A percentile compares a stretch with the other conserved stretches of the same genome.
Conservation (phyloP, 2,329 filamentous ascomycete genomes). For the Calonectria pseudoturangicola region DNA sequence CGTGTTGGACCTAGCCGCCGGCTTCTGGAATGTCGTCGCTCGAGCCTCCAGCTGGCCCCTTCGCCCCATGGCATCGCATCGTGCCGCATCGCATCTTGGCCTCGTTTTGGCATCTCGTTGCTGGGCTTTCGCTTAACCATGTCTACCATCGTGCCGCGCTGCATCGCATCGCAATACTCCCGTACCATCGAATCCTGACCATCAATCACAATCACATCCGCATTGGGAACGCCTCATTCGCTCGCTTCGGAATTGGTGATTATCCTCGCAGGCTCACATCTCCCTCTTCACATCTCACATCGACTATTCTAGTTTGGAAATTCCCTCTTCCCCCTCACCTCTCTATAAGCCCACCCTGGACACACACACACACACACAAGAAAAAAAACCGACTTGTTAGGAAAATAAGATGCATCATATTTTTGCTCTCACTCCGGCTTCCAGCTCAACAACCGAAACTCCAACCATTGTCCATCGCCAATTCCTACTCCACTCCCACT, state of each 20-base stretch:
- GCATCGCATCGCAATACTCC: conserved; percentile 2
- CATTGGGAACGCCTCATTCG: conserved; percentile 11
- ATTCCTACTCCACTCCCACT: conserved; percentile 22
- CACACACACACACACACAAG: not conserved
- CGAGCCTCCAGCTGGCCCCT: conserved; percentile 23
- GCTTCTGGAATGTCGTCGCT: conserved; percentile 27
- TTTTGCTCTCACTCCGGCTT: conserved; percentile 17
- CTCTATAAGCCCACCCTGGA: not conserved
- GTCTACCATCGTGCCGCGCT: not conserved
- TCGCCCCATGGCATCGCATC: conserved; percentile 5
- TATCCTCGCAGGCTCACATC: conserved; percentile 11
- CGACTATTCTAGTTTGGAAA: conserved; percentile 18
- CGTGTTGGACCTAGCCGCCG: conserved; percentile 2
- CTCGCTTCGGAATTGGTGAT: conserved; percentile 9
- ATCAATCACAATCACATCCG: conserved; percentile 13
- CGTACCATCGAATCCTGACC: conserved; percentile 15
- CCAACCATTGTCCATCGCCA: conserved; percentile 21
- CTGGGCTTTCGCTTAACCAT: conserved; percentile 6
- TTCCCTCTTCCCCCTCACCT: conserved; percentile 22
- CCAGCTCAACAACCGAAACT: conserved; percentile 26
- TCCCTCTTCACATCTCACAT: conserved; percentile 22
- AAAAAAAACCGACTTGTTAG: conserved; percentile 18
- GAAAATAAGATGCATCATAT: conserved; percentile 23
- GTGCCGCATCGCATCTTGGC: conserved; percentile 19
- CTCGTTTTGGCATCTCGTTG: conserved; percentile 5